Evolutionary conservation across 257 asterid genomes (phyloP).

Genomic region (Plantago ovata): DNA sequence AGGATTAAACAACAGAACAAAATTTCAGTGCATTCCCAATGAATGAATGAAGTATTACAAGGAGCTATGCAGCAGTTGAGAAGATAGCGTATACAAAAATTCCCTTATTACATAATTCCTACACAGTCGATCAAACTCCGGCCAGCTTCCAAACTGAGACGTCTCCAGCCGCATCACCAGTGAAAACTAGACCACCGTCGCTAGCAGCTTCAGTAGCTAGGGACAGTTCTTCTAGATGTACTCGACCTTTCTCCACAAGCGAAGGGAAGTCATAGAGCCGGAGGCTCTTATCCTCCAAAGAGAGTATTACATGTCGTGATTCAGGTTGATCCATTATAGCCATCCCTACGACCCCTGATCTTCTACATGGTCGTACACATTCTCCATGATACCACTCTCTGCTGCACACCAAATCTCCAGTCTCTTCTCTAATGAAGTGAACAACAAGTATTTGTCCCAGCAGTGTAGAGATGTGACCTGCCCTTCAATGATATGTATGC

Average conservation of each 20-base stretch:
- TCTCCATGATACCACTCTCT: conserved; percentile 39
- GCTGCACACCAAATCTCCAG: conserved; percentile 47
- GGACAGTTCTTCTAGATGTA: conserved; percentile 28
- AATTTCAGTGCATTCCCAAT: too few relatives aligned
- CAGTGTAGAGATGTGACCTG: conserved; percentile 55
- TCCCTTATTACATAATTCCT: too few relatives aligned
- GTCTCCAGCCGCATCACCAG: conserved; percentile 53
- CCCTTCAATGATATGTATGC: conserved; percentile 44
- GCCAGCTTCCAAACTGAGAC: conserved; percentile 42
- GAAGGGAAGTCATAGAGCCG: conserved; percentile 52
- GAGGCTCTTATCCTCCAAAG: conserved; percentile 33
- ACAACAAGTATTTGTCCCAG: conserved; percentile 45
- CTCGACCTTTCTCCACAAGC: conserved; percentile 57
- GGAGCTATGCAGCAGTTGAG: too few relatives aligned
- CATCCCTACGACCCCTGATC: conserved; percentile 47
- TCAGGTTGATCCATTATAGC: conserved; percentile 29
- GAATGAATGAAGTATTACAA: too few relatives aligned
- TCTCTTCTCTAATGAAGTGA: conserved; percentile 61
- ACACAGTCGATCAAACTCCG: too few relatives aligned
- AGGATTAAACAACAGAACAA: too few relatives aligned
- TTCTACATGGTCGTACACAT: conserved; percentile 27
- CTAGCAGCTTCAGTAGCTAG: conserved; percentile 25
- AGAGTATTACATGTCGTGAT: conserved; percentile 34
- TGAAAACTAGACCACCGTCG: conserved; percentile 42
- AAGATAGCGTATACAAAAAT: too few relatives aligned